Conservation (phyloP, 2,329 filamentous ascomycete species). For the Malbranchea zuffiana region DNA sequence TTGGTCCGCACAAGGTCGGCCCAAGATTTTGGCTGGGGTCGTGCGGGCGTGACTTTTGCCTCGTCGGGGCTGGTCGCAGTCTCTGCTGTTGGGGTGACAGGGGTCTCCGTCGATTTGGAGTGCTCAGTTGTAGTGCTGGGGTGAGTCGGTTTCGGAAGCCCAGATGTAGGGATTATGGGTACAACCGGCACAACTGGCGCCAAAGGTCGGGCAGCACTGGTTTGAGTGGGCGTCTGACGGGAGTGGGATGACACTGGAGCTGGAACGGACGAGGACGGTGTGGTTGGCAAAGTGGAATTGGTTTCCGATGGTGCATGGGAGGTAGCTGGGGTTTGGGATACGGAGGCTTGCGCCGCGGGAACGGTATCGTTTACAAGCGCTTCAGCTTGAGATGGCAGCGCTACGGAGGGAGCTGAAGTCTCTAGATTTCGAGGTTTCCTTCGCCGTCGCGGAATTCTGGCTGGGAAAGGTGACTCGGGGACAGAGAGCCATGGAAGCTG, state of each 20-base stretch:
- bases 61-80: slow-evolving; percentile 11
- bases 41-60: slow-evolving; percentile 11
- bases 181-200: slow-evolving; percentile 40
- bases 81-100: not conserved
- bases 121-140: slow-evolving; percentile 4
- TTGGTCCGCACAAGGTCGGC: slow-evolving; percentile 54
- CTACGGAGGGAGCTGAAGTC: slow-evolving; percentile 28
- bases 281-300: slow-evolving; percentile 45
- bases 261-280: slow-evolving; percentile 43
- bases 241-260: slow-evolving; percentile 23
- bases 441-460: slow-evolving; percentile 38
- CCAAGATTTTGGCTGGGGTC: slow-evolving; percentile 54
- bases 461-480: slow-evolving; percentile 44
- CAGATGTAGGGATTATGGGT: slow-evolving; percentile 34
- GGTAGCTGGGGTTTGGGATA: slow-evolving; percentile 47
- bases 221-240: slow-evolving; percentile 24
- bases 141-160: slow-evolving; percentile 23
- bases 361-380: slow-evolving; percentile 14
- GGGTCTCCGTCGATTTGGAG: slow-evolving; percentile 3
- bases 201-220: slow-evolving; percentile 33
- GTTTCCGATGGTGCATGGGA: slow-evolving; percentile 49
- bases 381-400: slow-evolving; percentile 41
- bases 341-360: slow-evolving; percentile 23
- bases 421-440: slow-evolving; percentile 31
- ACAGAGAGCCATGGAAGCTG: slow-evolving; percentile 52